A percentile compares a stretch with the other conserved stretches of the same genome.
Conservation (phyloP, 1,139 yeast species). For the Nakaseomyces kungkrabaensis region DNA sequence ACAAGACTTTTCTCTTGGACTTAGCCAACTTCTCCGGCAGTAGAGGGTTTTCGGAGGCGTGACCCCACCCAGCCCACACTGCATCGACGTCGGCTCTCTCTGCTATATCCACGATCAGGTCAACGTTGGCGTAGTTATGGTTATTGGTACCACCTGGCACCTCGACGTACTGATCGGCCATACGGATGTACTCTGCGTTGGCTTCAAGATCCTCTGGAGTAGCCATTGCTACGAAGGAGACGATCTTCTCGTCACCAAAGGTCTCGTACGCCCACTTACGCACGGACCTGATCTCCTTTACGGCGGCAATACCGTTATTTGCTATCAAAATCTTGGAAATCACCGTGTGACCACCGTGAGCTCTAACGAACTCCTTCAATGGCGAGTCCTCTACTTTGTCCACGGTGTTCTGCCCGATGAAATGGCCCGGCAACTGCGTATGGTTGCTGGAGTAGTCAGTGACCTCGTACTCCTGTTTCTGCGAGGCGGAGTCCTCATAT, state of each 20-base stretch:
- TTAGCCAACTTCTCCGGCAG: constrained; percentile 90
- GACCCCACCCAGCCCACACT: constrained; percentile 99
- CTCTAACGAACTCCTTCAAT: constrained; percentile 77
- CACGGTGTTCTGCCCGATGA: constrained; percentile 33
- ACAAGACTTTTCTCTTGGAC: constrained; percentile 77
- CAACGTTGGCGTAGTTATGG: constrained; percentile 96
- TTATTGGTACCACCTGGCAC: constrained; percentile 99
- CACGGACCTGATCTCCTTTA: constrained; percentile 91
- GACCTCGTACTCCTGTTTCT: constrained; percentile 22
- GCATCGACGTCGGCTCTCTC: constrained; percentile 96
- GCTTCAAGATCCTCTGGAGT: constrained; percentile 97
- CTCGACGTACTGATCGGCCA: constrained; percentile 98
- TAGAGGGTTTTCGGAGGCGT: constrained; percentile 93
- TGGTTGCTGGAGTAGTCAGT: constrained; percentile 20
- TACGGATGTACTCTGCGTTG: constrained; percentile 93
- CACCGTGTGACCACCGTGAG: constrained; percentile 91
- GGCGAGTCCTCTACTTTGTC: constrained; percentile 57
- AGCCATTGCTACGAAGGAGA: constrained; percentile 95
- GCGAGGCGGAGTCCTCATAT: constrained; percentile 29
- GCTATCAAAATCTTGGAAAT: constrained; percentile 84
- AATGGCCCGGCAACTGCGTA: constrained; percentile 2
- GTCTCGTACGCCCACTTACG: constrained; percentile 99
- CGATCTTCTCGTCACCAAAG: constrained; percentile 88
- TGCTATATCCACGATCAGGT: constrained; percentile 90
- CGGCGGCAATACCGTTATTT: constrained; percentile 98